These are phyloP conservation scores for Saturnispora gosingensis DNA, from an alignment of 805 yeast genomes.

Conservation along the genomic window DNA sequence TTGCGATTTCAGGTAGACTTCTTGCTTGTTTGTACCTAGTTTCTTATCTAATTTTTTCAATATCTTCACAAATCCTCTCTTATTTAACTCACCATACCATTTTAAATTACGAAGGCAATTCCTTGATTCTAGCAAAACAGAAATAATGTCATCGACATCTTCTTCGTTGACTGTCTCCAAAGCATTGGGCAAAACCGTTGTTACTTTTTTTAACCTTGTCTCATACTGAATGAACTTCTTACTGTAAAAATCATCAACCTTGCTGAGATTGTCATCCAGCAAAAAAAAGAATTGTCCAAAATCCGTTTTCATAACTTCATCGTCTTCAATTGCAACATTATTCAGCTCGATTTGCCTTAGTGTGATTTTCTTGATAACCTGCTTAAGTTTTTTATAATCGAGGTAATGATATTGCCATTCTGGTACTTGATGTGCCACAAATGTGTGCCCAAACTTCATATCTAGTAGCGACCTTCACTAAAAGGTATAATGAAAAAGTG, in stretches of 20 bases:
- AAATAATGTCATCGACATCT: slow-evolving; percentile 55
- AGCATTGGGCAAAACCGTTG: slow-evolving; percentile 27
- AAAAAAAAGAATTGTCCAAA: slow-evolving; percentile 65
- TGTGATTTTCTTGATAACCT: slow-evolving; percentile 60
- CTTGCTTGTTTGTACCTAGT: slow-evolving; percentile 49
- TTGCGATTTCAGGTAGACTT: slow-evolving; percentile 52
- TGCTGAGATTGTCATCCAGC: slow-evolving; percentile 72
- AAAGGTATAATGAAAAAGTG: not conserved
- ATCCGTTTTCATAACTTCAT: slow-evolving; percentile 35
- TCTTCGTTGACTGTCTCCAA: slow-evolving; percentile 29
- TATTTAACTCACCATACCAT: slow-evolving; percentile 91
- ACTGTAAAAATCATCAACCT: slow-evolving; percentile 71
- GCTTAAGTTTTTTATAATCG: slow-evolving; percentile 78
- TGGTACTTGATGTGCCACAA: slow-evolving; percentile 80
- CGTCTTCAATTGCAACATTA: slow-evolving; percentile 25
- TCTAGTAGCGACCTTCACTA: not conserved
- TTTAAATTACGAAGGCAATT: slow-evolving; percentile 71
- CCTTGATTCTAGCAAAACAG: slow-evolving; percentile 66
- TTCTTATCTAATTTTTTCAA: slow-evolving; percentile 87
- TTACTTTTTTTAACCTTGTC: slow-evolving; percentile 48
- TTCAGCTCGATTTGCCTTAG: slow-evolving; percentile 30
- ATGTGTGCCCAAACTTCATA: slow-evolving; percentile 79
- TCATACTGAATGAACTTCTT: slow-evolving; percentile 66
- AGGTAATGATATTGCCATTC: slow-evolving; percentile 83
- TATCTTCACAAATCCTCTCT: slow-evolving; percentile 81